Evolutionary conservation across 768 basidiomycete species (phyloP).

Genomic region (Suillus weaverae): DNA sequence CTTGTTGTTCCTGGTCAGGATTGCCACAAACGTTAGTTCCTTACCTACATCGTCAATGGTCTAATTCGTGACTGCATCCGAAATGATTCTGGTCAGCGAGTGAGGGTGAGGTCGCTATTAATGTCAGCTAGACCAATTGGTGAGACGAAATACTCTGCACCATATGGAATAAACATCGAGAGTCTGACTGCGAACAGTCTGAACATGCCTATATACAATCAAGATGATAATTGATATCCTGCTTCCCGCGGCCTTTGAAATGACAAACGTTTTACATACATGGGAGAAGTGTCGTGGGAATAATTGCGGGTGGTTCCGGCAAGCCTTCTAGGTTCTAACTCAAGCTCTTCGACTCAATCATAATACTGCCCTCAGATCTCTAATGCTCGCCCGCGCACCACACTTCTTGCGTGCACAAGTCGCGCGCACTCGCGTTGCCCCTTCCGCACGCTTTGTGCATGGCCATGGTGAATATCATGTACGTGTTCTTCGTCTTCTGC

Average conservation of each 20-base stretch:
- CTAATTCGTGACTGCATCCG: neutral
- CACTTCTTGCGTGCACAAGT: constrained; percentile 41
- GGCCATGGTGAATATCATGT: constrained; percentile 57
- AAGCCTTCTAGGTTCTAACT: neutral
- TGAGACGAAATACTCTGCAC: neutral
- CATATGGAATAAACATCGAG: neutral
- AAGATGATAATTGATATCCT: neutral
- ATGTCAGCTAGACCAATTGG: neutral
- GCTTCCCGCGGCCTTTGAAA: neutral
- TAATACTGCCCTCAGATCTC: constrained; percentile 1
- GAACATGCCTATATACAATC: neutral
- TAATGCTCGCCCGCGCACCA: constrained; percentile 49
- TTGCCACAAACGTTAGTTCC: neutral
- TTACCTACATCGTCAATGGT: neutral
- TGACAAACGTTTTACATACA: neutral
- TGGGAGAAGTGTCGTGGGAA: neutral
- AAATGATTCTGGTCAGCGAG: neutral
- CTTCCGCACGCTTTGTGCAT: constrained; percentile 46
- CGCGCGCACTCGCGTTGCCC: constrained; percentile 24
- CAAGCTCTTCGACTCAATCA: neutral
- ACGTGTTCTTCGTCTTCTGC: constrained; percentile 14
- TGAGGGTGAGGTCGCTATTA: neutral
- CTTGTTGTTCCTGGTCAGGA: neutral
- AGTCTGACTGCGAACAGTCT: neutral
- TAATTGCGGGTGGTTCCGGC: neutral